Base-by-base conservation (phyloP, 345 rosid species). In the Salix udensis region DNA sequence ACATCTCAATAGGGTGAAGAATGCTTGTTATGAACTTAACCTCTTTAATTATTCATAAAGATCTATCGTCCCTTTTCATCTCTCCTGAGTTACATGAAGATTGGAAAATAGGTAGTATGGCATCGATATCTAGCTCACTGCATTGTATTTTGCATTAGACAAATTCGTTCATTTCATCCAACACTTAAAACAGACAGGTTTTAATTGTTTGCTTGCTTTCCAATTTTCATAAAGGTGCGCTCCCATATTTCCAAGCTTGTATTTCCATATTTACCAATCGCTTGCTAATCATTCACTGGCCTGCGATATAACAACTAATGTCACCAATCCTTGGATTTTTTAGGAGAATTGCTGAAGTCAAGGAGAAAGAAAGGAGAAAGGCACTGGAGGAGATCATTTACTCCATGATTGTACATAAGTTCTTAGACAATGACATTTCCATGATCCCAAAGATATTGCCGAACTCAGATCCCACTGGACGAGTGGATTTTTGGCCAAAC, bases 401-500 rank as follows among this genome's bases (percentile, higher is more conserved):
- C 90, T 93, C 92, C 81, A 79, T 90, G 87, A 87, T 95, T 55
- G 90, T 93, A 34, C 97, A 89, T 52, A 89, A 86, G 53, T 91
- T 93, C 76, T 80, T 90, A 12, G 96, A 93, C 44, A 88, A 80
- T 34, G 78, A 42, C 69, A 93, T 95, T 78, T 81, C 88, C 7
- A 89, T 93, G 98, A 90, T 95, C 46, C 96, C 98, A 42, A 88
- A 79, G 85, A 80, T 95, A 82, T 71, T 82, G 9, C 74, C 78
- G 70, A 88, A 93, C 13, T 88, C 92, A 71, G 98, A 95, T 70
- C 98, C 93, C 60, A 70, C 86, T 0, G 96, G 94, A 69, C 86
- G 96, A 9, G 87, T 95, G 67, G 97, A 90, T 88, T 88, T 88
- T 81, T 95, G 98, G 97, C 97, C 97, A 26, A 93, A 93, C 77